Percentiles rank a stretch among this genome's conserved stretches.
Conservation (phyloP, 2,329 filamentous ascomycete species). For the Colletotrichum gigasporum region DNA sequence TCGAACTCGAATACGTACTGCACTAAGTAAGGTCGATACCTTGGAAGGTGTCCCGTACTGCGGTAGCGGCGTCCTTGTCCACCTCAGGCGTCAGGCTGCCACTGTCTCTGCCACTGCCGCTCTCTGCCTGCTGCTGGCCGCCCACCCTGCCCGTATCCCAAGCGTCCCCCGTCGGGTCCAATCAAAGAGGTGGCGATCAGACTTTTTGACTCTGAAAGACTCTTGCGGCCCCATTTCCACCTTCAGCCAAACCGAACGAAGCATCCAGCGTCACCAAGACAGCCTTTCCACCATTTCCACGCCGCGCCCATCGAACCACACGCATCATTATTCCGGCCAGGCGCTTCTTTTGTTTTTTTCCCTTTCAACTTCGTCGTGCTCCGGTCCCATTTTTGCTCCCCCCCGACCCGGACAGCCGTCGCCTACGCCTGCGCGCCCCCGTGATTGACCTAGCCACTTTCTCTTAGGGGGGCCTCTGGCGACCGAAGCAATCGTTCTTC, state of each 20-base stretch:
- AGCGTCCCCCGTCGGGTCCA: slow-evolving; percentile 38
- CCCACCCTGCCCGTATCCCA: slow-evolving; percentile 6
- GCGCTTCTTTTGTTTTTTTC: slow-evolving; percentile 31
- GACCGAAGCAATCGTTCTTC: slow-evolving; percentile 17
- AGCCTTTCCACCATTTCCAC: slow-evolving; percentile 27
- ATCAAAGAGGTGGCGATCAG: slow-evolving; percentile 46
- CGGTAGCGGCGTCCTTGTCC: not conserved
- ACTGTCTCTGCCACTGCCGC: slow-evolving; percentile 11
- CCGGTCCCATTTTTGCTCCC: slow-evolving; percentile 1
- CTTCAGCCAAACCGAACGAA: slow-evolving; percentile 27
- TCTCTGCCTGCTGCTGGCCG: slow-evolving; percentile 2
- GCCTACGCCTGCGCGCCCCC: slow-evolving; percentile 13
- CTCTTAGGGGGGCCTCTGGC: slow-evolving; percentile 27
- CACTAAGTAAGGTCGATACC: no score
- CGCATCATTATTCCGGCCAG: slow-evolving; percentile 27
- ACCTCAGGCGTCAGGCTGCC: slow-evolving; percentile 24
- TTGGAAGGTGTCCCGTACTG: no score
- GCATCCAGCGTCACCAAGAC: slow-evolving; percentile 26
- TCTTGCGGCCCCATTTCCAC: slow-evolving; percentile 31
- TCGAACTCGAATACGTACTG: slow-evolving; percentile 2
- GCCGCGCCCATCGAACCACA: slow-evolving; percentile 24
- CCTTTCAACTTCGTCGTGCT: slow-evolving; percentile 25
- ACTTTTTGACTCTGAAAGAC: slow-evolving; percentile 41
- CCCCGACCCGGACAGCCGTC: not conserved
- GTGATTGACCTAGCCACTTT: slow-evolving; percentile 29